Evolutionary conservation across 306 rosid genomes (phyloP), one percentile per base, ranked within the genome.

Genomic region (Glycyrrhiza uralensis): DNA sequence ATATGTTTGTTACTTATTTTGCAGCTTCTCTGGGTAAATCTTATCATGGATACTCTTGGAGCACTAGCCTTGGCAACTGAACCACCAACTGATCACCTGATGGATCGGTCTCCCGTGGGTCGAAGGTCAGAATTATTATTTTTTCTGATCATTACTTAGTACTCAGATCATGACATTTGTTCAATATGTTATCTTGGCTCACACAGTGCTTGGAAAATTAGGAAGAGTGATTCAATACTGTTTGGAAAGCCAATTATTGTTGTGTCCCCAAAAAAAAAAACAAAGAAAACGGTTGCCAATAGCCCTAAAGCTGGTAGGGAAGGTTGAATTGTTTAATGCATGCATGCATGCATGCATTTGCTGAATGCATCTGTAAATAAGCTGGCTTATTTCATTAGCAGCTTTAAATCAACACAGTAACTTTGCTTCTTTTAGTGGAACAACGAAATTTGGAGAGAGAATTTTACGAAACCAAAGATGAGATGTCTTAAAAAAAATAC

Each of bases 1-100:
- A 79, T 66, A 14, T 45, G n/a, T 69, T 13, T 50, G n/a, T 54
- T 81, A 15, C 69, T 55, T 39, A 39, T 52, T 56, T 49, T 55
- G 41, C 85, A 95, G 99, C 99, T 95, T 84, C 88, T 95, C 23
- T 95, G 99, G 99, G 99, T 95, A 57, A 95, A 95, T 80, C 99
- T 95, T 76, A 95, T 95, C 74, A 95, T 95, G 99, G 99, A 95
- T 75, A 95, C 99, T 63, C 90, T 95, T 26, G 99, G 99, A 55
- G 99, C 99, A 26, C 72, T 95, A 12, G 99, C 99, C 22, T 86
- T 95, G 82, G 99, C 99, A 50, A 95, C 99, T 28, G 99, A 95
- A 84, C 97, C 99, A 15, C 99, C 99, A 74, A 95, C 99, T 20
- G 77, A 95, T 85, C 99, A 92, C 81, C 83, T 95, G 60, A 92